Conservation (phyloP, 192 early-diverging fungal species). For the Coemansia furcata region DNA sequence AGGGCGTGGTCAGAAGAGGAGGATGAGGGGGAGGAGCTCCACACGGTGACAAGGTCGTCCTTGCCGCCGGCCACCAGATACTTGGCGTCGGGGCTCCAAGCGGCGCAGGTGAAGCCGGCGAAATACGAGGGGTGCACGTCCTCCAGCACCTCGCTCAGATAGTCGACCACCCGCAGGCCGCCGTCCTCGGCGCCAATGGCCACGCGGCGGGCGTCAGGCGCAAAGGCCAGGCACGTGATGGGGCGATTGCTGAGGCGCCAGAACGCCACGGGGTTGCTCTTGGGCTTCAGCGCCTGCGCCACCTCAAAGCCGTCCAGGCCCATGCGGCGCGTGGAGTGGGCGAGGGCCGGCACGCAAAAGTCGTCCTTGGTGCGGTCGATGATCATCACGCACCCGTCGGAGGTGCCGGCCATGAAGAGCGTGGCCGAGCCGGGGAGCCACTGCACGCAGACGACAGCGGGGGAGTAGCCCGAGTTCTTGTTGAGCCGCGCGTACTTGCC, state of each 20-base stretch:
- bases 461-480: slow-evolving; percentile 69
- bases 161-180: slow-evolving; percentile 73
- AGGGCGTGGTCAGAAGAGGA: slow-evolving; percentile 64
- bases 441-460: slow-evolving; percentile 73
- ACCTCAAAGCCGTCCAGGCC: slow-evolving; percentile 21
- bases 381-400: slow-evolving; percentile 80
- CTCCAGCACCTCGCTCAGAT: slow-evolving; percentile 61
- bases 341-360: slow-evolving; percentile 35
- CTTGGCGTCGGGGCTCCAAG: slow-evolving; percentile 89
- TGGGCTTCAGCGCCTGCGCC: slow-evolving; percentile 60
- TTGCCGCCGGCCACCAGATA: slow-evolving; percentile 86
- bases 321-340: slow-evolving; percentile 1
- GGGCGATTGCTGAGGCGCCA: slow-evolving; percentile 73
- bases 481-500: slow-evolving; percentile 86
- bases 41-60: slow-evolving; percentile 89
- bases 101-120: slow-evolving; percentile 81
- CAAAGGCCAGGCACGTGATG: slow-evolving; percentile 77
- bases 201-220: slow-evolving; percentile 79
- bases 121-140: slow-evolving; percentile 83
- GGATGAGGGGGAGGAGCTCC: slow-evolving; percentile 51
- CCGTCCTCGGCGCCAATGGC: slow-evolving; percentile 82
- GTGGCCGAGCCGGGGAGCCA: slow-evolving; percentile 89
- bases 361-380: slow-evolving; percentile 90
- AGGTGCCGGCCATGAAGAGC: slow-evolving; percentile 79
- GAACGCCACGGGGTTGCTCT: slow-evolving; percentile 77